A percentile compares a stretch with the other conserved stretches of the same genome.
phyloP scores from a whole-genome alignment of 257 asterid species.

The Solanum chilense region DNA sequence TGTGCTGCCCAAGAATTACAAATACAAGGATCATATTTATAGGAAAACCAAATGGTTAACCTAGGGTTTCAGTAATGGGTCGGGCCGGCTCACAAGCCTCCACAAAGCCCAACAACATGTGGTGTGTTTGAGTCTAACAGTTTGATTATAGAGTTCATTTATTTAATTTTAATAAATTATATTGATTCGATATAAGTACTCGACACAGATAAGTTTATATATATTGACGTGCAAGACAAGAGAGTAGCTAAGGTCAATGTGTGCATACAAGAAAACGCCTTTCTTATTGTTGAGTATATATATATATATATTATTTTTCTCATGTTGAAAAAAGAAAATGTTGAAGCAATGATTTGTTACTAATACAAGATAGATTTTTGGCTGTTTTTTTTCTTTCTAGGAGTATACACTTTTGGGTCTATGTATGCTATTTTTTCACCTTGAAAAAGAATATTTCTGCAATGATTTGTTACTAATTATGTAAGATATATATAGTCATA shows the following conservation, averaged over 20 bases:
- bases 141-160: background rate
- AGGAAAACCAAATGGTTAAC: too few species aligned
- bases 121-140: too few species aligned
- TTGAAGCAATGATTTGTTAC: background rate
- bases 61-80: too few species aligned
- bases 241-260: background rate
- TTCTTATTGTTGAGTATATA: background rate
- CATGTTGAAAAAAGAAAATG: background rate
- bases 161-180: background rate
- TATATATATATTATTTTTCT: background rate
- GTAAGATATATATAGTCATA: background rate
- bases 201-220: fast-evolving
- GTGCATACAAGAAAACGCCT: background rate
- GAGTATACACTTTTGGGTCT: background rate
- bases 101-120: too few species aligned
- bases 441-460: background rate
- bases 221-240: background rate
- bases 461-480: background rate
- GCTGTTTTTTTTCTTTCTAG: background rate
- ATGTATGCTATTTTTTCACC: background rate
- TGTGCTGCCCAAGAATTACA: too few species aligned
- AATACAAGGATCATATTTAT: too few species aligned
- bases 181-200: background rate
- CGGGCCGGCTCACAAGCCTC: too few species aligned
- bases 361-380: background rate